phyloP scores from a whole-genome alignment of 2,329 filamentous ascomycete genomes.

The Dactylellina haptotyla region DNA sequence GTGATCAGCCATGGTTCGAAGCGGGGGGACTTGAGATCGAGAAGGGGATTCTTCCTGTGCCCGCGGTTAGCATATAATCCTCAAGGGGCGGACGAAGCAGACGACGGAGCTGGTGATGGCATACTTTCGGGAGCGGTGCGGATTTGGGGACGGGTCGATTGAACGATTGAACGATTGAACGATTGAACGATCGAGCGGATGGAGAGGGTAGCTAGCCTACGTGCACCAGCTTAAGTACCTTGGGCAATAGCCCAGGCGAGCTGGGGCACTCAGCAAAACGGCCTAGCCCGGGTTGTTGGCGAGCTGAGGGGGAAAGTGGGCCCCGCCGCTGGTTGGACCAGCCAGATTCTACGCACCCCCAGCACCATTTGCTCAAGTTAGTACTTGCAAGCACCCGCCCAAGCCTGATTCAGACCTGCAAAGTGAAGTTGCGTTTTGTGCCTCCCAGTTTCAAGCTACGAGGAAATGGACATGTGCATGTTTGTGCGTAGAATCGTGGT shows the following conservation, averaged over 20 bases:
- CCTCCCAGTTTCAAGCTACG: too few species aligned
- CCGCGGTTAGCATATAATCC: background rate
- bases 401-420: background rate
- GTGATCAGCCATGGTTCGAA: conserved; percentile 43
- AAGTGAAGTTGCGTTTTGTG: too few species aligned
- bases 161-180: background rate
- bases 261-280: too few species aligned
- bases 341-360: conserved; percentile 22
- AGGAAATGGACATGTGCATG: too few species aligned
- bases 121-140: background rate
- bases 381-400: conserved; percentile 30
- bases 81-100: background rate
- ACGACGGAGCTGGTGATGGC: background rate
- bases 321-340: conserved; percentile 45
- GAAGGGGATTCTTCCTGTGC: too few species aligned
- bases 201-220: too few species aligned
- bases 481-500: too few species aligned
- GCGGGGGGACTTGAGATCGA: too few species aligned
- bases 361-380: conserved; percentile 30
- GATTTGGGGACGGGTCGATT: background rate
- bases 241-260: too few species aligned
- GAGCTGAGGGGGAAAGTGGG: conserved; percentile 38
- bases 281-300: background rate
- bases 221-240: too few species aligned
- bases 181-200: too few species aligned